Evolutionary conservation across 129 eudicot species (phyloP).

Genomic region (Saposhnikovia divaricata): DNA sequence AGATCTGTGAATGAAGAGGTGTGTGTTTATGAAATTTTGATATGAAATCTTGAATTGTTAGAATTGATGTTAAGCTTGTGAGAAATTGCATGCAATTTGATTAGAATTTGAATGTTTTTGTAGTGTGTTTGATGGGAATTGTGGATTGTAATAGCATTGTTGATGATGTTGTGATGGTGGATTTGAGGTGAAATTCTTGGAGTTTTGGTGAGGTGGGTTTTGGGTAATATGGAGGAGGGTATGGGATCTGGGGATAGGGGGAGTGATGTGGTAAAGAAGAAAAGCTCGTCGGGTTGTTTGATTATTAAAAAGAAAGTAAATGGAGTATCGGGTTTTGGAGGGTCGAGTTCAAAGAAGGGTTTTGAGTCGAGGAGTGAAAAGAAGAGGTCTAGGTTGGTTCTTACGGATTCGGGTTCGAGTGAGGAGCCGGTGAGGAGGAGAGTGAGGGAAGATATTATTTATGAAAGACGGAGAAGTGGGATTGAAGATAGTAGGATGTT

Average conservation of each 20-base stretch:
- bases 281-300: constrained; percentile 81
- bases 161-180: neutral
- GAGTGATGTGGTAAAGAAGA: constrained; percentile 67
- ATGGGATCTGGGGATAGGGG: constrained; percentile 38
- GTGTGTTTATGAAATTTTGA: neutral
- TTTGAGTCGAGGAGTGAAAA: constrained; percentile 31
- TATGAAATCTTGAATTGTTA: neutral
- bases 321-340: constrained; percentile 17
- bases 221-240: constrained; percentile 49
- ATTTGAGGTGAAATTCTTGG: constrained; percentile 13
- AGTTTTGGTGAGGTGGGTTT: neutral
- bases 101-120: neutral
- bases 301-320: constrained; percentile 57
- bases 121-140: neutral
- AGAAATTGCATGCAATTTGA: neutral
- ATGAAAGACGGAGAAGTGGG: constrained; percentile 19
- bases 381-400: constrained; percentile 47
- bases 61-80: neutral
- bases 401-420: constrained; percentile 48
- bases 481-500: constrained; percentile 23
- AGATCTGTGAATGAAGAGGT: constrained; percentile 21
- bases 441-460: constrained; percentile 24
- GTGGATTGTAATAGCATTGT: neutral
- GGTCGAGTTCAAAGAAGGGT: constrained; percentile 20
- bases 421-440: constrained; percentile 48